A percentile compares a stretch with the other conserved stretches of the same genome.
Evolutionary conservation across 2,329 filamentous ascomycete genomes (phyloP).

Genomic region (Penicillium sp.): DNA sequence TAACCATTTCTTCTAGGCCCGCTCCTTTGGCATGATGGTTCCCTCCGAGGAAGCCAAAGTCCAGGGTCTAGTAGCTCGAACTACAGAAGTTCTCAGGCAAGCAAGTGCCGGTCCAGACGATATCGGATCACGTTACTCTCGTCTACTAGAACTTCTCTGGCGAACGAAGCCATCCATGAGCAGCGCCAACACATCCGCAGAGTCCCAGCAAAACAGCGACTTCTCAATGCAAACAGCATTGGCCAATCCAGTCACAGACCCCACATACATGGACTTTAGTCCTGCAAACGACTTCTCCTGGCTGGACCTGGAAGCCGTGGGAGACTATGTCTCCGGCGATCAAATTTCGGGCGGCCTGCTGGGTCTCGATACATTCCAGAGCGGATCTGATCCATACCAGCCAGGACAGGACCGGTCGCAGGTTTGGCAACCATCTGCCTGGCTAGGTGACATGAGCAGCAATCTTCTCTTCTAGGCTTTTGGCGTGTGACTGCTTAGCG

Average conservation of each 20-base stretch:
- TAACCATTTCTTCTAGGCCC: conserved; percentile 47
- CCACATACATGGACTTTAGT: conserved; percentile 49
- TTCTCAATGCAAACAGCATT: conserved; percentile 40
- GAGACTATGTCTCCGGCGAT: conserved; percentile 61
- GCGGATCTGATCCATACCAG: conserved; percentile 37
- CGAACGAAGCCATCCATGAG: conserved; percentile 48
- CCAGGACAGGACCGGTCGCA: conserved; percentile 41
- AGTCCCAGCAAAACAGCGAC: conserved; percentile 41
- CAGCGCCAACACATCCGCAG: conserved; percentile 28
- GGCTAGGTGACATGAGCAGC: conserved; percentile 49
- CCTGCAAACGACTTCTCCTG: conserved; percentile 65
- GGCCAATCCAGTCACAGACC: conserved; percentile 44
- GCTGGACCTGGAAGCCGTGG: conserved; percentile 65
- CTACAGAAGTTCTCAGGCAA: conserved; percentile 64
- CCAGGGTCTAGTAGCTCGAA: conserved; percentile 63
- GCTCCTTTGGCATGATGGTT: conserved; percentile 65
- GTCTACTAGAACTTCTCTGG: conserved; percentile 67
- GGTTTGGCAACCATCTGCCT: conserved; percentile 48
- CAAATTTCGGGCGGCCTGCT: conserved; percentile 46
- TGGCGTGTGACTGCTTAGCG: background rate
- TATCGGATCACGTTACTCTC: conserved; percentile 66
- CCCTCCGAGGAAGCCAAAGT: conserved; percentile 61
- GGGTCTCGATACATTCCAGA: conserved; percentile 45
- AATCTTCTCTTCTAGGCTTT: conserved; percentile 40
- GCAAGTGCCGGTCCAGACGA: conserved; percentile 65